phyloP scores from a whole-genome alignment of 1,139 yeast genomes.

The Taphrina wiesneri region DNA sequence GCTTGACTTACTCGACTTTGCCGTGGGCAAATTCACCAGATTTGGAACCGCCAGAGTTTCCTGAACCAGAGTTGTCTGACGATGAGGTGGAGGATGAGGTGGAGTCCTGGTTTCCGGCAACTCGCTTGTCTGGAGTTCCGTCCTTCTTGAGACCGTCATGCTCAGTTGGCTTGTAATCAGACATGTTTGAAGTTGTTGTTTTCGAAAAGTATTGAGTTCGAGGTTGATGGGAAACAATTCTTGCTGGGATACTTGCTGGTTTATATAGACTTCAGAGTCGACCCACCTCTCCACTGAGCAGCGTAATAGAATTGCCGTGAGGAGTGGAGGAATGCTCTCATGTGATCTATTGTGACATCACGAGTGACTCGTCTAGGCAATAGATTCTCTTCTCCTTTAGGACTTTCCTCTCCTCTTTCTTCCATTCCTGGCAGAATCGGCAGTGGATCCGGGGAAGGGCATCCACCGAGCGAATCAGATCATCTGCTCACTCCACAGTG shows the following conservation, averaged over 20 bases:
- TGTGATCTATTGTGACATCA: neutral
- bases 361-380: neutral
- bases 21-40: slow-evolving; percentile 31
- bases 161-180: slow-evolving; percentile 35
- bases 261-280: neutral
- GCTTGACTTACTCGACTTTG: slow-evolving; percentile 21
- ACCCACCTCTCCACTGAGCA: neutral
- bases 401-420: neutral
- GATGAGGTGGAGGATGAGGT: neutral
- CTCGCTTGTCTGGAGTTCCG: slow-evolving; percentile 35
- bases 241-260: neutral
- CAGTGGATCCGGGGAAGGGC: neutral
- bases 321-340: neutral
- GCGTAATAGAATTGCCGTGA: neutral
- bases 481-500: neutral
- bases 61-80: slow-evolving; percentile 7
- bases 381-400: neutral
- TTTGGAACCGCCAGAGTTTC: slow-evolving; percentile 25
- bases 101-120: slow-evolving; percentile 27
- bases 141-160: slow-evolving; percentile 34
- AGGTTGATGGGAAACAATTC: neutral
- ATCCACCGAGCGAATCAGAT: neutral
- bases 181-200: slow-evolving; percentile 20
- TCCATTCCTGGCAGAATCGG: neutral
- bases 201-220: neutral